Evolutionary conservation across 257 asterid genomes (phyloP), one percentile per base, ranked within the genome.

Genomic region (Nicotiana tomentosiformis): DNA sequence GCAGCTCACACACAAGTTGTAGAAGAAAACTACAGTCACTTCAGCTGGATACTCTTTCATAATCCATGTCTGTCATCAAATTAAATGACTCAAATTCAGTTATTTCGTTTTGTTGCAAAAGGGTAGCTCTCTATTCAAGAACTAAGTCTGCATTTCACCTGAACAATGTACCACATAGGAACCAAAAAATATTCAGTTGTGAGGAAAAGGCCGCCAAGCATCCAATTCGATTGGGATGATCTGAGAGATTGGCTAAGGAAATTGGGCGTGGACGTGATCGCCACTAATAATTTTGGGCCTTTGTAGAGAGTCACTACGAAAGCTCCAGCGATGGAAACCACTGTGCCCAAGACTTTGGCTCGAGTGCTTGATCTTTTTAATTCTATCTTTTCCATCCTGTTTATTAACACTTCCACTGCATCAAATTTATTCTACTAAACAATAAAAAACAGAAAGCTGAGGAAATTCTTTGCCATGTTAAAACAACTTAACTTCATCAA

Each of bases 111-210:
- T 29, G 69, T 64, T 11, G 39, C 4, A 4, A 4, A 68, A 68
- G 3, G 10, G 0, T 0, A 39, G 3, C 33, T 23, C 23, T 29
- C 4, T 72, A 23, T 72, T 23, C 61, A 23, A 20, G 37, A 4
- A 49, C 37, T 0, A 70, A 39, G 78, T 39, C n/a, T 20, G 20
- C 51, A 43, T 43, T 8, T 43, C 51, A 95, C 99, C 97, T 91
- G 94, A 80, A 95, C 87, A 69, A 95, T 95, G 91, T 95, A 95
- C 98, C 98, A 95, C 49, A 95, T 91, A 1, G 99, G 98, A 26
- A 92, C 95, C 18, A 95, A 90, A 77, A 90, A 49, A 37, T 95
- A 95, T 58, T 95, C 97, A 23, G 88, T 89, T 0, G 97, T 72
- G 65, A 95, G 97, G 84, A 90, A 93, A 64, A 93, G 60, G 49